Evolutionary conservation across 306 rosid species (phyloP).

Genomic region (Pterocarpus macrocarpus): DNA sequence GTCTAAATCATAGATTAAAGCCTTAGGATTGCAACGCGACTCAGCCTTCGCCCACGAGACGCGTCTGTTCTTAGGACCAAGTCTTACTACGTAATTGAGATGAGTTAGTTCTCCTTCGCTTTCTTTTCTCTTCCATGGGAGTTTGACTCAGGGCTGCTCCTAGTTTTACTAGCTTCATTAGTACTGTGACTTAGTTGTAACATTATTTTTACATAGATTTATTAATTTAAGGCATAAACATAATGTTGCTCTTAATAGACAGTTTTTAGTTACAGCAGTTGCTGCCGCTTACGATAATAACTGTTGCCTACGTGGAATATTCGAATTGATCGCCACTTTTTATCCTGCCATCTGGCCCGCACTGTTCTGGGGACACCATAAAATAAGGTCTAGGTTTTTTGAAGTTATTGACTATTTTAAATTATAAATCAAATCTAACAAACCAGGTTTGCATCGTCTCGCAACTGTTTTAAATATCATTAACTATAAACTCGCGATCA

Average conservation of each 20-base stretch:
- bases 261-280: conserved; percentile 7
- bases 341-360: too few relatives aligned
- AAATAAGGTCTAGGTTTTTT: background rate
- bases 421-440: background rate
- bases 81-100: conserved; percentile 2
- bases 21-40: background rate
- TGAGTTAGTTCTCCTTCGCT: background rate
- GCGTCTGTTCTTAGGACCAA: background rate
- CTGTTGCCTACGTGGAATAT: background rate
- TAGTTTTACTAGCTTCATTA: too few relatives aligned
- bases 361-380: too few relatives aligned
- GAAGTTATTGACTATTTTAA: background rate
- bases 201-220: background rate
- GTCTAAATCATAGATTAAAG: background rate
- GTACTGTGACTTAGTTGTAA: background rate
- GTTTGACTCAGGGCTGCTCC: background rate
- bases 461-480: too few relatives aligned
- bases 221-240: background rate
- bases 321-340: background rate
- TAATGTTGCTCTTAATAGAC: background rate
- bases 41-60: background rate
- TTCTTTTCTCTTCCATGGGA: background rate
- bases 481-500: too few relatives aligned
- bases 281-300: background rate
- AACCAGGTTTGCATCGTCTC: too few relatives aligned